A percentile compares a stretch with the other conserved stretches of the same genome.
phyloP scores from a whole-genome alignment of 306 rosid species.

The Trifolium dubium region DNA sequence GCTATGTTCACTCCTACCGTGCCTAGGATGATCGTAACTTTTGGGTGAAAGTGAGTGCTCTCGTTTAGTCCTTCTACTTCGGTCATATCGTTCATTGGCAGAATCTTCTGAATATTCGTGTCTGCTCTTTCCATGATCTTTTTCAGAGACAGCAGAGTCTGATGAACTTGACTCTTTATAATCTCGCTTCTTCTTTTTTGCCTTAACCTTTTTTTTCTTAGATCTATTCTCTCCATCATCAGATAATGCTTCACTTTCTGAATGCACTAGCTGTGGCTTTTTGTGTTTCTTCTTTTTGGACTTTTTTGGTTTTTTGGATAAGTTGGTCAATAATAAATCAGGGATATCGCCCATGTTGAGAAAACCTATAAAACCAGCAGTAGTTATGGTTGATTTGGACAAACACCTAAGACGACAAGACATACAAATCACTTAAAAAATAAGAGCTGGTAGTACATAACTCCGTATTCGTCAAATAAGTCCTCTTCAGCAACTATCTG shows the following conservation, averaged over 20 bases:
- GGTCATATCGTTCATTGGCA: constrained; percentile 41
- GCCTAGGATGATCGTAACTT: constrained; percentile 41
- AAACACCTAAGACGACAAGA: neutral
- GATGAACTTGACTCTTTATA: constrained; percentile 56
- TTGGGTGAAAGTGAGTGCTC: constrained; percentile 41
- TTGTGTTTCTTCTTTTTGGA: constrained; percentile 64
- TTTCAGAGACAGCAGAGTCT: constrained; percentile 54
- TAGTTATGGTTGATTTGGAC: constrained; percentile 25
- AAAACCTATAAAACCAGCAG: constrained; percentile 63
- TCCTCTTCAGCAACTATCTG: constrained; percentile 96
- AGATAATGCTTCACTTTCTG: constrained; percentile 52
- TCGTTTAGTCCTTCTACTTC: constrained; percentile 47
- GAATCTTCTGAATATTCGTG: constrained; percentile 51
- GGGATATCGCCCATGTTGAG: constrained; percentile 73
- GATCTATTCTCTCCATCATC: constrained; percentile 53
- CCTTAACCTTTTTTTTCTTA: constrained; percentile 51
- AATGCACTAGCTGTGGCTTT: constrained; percentile 41
- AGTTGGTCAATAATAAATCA: constrained; percentile 65
- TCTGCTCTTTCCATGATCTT: constrained; percentile 46
- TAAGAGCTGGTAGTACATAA: constrained; percentile 47
- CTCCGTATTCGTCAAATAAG: constrained; percentile 98
- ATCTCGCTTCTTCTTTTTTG: constrained; percentile 53
- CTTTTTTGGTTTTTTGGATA: constrained; percentile 75
- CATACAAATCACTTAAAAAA: constrained; percentile 15
- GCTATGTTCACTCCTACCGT: constrained; percentile 41